Evolutionary conservation across 2,329 filamentous ascomycete genomes (phyloP), one percentile per base, ranked within the genome.

Genomic region (Periconia sp.): DNA sequence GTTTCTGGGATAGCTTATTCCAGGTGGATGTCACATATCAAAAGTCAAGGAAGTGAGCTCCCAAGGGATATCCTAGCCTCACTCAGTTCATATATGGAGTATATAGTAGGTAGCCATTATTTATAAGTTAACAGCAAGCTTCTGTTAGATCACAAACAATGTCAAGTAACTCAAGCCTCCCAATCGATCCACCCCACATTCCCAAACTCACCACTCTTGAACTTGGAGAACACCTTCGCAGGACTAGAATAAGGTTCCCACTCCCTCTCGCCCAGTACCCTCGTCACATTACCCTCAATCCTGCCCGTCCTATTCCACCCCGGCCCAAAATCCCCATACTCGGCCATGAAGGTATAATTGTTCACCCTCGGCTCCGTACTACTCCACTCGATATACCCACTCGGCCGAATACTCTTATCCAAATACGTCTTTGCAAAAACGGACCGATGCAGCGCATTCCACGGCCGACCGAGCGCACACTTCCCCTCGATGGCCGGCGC

Each of bases 381-480:
- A 11, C 69, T 57, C 81, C 81, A 84, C 9, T 71, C 55, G 25
- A 80, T 81, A 56, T 85, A 86, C 2, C 82, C 83, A 1, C 68
- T 71, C 0, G 77, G 69, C 25, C 69, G 50, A 18, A 85, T 78
- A 32, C 75, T 79, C 4, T 72, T 71, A 55, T 85, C 82, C 5
- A 85, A 68, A 49, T 79, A 81, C 1, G 71, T 75, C 9, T 77
- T 64, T 39, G 79, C 77, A 50, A 84, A 85, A 46, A 86, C 73
- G 23, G 78, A 80, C 15, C 79, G 74, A 48, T 84, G 81, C 31
- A 72, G 66, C 0, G 76, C 70, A 55, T 86, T 86, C 73, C 83
- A 86, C 0, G 83, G 83, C n/a, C 83, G 67, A 1, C 83, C 83
- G 0, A 86, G 73, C 0, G 81, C 71, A 57, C 83, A 86, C 50